Evolutionary conservation across 2,329 filamentous ascomycete genomes (phyloP).

Genomic region (Ascochyta rabiei): DNA sequence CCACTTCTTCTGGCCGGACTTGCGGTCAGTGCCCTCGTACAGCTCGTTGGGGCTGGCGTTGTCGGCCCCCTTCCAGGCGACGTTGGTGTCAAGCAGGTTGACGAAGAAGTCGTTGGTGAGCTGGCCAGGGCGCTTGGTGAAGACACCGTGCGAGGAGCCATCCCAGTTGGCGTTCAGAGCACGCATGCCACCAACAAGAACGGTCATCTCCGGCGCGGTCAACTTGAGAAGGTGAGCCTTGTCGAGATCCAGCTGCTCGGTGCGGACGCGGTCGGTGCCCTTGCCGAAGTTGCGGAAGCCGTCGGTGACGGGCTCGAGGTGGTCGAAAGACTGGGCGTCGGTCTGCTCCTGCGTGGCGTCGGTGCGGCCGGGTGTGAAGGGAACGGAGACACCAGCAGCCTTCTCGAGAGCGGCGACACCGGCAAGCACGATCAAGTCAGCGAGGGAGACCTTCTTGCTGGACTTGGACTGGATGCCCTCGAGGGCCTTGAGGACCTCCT

Average conservation of each 20-base stretch:
- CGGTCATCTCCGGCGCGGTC: constrained; percentile 72
- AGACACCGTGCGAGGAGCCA: constrained; percentile 68
- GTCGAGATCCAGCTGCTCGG: constrained; percentile 75
- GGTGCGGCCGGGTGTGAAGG: constrained; percentile 74
- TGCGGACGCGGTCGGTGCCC: constrained; percentile 63
- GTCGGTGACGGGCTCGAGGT: constrained; percentile 73
- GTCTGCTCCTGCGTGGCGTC: constrained; percentile 77
- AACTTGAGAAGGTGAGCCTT: constrained; percentile 73
- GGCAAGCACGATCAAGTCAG: constrained; percentile 78
- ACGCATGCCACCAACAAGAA: constrained; percentile 74
- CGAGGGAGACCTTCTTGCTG: constrained; percentile 76
- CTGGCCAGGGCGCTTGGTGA: constrained; percentile 70
- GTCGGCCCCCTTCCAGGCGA: constrained; percentile 65
- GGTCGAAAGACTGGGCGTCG: constrained; percentile 66
- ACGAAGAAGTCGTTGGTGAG: constrained; percentile 84
- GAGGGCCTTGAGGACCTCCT: constrained; percentile 65
- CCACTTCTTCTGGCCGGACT: constrained; percentile 71
- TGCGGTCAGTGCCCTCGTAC: constrained; percentile 69
- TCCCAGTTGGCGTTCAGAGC: constrained; percentile 74
- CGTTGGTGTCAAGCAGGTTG: constrained; percentile 73
- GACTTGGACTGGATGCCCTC: constrained; percentile 68
- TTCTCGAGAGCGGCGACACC: constrained; percentile 75
- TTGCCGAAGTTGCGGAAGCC: constrained; percentile 82
- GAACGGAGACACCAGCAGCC: constrained; percentile 68
- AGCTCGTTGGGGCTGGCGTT: constrained; percentile 54